Base-by-base conservation (phyloP, 2,329 filamentous ascomycete species). In the Botrytis deweyae region DNA sequence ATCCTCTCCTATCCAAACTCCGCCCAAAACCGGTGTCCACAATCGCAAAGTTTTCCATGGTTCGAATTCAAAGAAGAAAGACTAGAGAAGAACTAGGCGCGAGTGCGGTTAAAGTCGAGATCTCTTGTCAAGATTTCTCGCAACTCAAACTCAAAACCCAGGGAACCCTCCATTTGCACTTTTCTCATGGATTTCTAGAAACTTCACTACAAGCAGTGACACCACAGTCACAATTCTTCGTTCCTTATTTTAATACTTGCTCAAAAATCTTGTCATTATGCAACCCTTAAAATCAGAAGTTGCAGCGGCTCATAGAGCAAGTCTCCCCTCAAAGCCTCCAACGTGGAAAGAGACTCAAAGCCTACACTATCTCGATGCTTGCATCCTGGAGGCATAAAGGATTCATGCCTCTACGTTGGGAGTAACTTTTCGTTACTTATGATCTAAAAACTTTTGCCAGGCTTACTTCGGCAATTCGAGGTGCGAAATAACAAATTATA, bases 361-460 rank as follows among this genome's bases (percentile, higher is more conserved):
- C 20, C 42, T 76, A 38, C 33, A 59, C 8, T 75, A 75, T 63
- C 55, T 76, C 10, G 38, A 55, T 42, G 42, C 65, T 59, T 62
- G 68, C 25, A 20, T 63, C 33, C 7, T 38, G 25, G 44, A 73
- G 52, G 84, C 85, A 0, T 79, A 88, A 59, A 84, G 87, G 10
- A 78, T 88, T 38, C 84, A 87, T 67, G 82, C 86, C 0, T 76
- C 9, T 82, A 80, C 55, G 78, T 81, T 58, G 66, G 66, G 44
- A 69, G 55, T 3, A 59, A 69, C 20, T 55, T 69, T n/a, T 69
- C 66, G 14, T 36, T 69, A 22, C 66, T 69, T 25, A 58, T 55
- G 9, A 59, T 69, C 20, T 52, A 58, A 3, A 69, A 69, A 22
- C 66, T 69, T 58, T 36, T 59, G 9, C 66, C 33, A 33, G 22